Percentiles rank a stretch among this genome's conserved stretches.
Conservation (phyloP, 345 rosid species). For the Orychophragmus violaceus region DNA sequence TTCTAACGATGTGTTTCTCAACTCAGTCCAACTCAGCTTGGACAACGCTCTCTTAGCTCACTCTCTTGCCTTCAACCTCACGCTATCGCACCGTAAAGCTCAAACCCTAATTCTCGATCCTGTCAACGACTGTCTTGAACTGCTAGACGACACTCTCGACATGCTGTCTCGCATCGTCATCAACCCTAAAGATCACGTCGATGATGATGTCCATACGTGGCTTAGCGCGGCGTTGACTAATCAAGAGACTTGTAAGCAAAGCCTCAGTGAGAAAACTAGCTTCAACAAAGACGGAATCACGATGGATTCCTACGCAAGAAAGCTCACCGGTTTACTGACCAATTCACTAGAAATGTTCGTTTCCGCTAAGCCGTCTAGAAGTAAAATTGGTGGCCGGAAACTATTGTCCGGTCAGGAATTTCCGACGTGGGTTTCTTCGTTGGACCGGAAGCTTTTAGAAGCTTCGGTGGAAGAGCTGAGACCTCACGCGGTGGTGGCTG, state of each 20-base stretch:
- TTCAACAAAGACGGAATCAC: neutral
- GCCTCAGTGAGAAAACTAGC: conserved; percentile 29
- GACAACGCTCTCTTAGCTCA: conserved; percentile 30
- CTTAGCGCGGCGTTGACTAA: conserved; percentile 53
- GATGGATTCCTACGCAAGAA: conserved; percentile 19
- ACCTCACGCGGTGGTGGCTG: conserved; percentile 46
- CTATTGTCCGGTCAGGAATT: conserved; percentile 18
- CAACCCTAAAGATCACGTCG: neutral
- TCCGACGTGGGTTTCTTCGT: conserved; percentile 39
- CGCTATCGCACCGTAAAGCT: conserved; percentile 1
- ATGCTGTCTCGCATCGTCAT: conserved; percentile 32
- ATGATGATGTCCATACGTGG: conserved; percentile 44
- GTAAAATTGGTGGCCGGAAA: neutral
- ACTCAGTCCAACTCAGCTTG: conserved; percentile 29
- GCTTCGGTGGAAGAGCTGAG: conserved; percentile 32
- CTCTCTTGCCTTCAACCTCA: conserved; percentile 24
- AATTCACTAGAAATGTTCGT: conserved; percentile 30
- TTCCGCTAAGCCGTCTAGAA: neutral
- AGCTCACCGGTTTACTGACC: conserved; percentile 33
- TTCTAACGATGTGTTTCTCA: conserved; percentile 21
- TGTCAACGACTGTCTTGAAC: conserved; percentile 40
- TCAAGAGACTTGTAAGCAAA: conserved; percentile 43
- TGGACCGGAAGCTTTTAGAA: conserved; percentile 40
- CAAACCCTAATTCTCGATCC: conserved; percentile 13
- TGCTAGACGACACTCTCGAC: conserved; percentile 45